Percentiles rank a stretch among this genome's conserved stretches.
phyloP scores from a whole-genome alignment of 768 basidiomycete species.

The Brasilioporus rufonigricans region DNA sequence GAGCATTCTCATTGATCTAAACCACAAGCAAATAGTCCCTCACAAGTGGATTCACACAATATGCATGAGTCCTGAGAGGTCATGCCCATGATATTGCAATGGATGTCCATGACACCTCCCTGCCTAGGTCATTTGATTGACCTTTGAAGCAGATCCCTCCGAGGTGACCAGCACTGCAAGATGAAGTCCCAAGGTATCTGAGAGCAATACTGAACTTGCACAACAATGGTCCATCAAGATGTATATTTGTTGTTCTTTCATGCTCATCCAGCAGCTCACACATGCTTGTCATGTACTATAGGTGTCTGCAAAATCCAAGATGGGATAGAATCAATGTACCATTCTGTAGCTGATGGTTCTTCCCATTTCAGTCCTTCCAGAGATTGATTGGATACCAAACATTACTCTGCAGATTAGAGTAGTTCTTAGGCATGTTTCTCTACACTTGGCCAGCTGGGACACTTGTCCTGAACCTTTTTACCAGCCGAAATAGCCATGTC shows the following conservation, averaged over 20 bases:
- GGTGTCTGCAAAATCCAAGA: slow-evolving; percentile 22
- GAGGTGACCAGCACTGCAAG: slow-evolving; percentile 19
- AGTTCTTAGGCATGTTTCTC: slow-evolving; percentile 16
- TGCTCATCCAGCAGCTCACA: background rate
- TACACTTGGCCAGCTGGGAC: background rate
- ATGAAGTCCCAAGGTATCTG: slow-evolving; percentile 35
- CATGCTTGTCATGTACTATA: background rate
- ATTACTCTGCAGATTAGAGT: slow-evolving; percentile 15
- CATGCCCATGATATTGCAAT: slow-evolving; percentile 22
- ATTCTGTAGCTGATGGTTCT: slow-evolving; percentile 10
- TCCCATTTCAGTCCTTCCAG: slow-evolving; percentile 15
- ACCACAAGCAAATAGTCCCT: slow-evolving; percentile 5
- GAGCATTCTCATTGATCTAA: slow-evolving; percentile 17
- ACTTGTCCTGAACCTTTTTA: background rate
- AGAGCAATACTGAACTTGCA: slow-evolving; percentile 34
- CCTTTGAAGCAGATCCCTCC: slow-evolving; percentile 14
- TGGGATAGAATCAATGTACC: slow-evolving; percentile 16
- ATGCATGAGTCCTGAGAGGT: slow-evolving; percentile 17
- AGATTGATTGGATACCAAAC: slow-evolving; percentile 21
- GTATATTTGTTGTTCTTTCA: background rate
- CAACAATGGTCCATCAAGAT: slow-evolving; percentile 16
- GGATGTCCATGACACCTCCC: slow-evolving; percentile 29
- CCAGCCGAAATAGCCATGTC: slow-evolving; percentile 21
- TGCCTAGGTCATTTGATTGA: slow-evolving; percentile 20
- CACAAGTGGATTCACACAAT: slow-evolving; percentile 12